Base-by-base conservation (phyloP, 1,284 basidiomycete species). In the Earliella scabrosa region DNA sequence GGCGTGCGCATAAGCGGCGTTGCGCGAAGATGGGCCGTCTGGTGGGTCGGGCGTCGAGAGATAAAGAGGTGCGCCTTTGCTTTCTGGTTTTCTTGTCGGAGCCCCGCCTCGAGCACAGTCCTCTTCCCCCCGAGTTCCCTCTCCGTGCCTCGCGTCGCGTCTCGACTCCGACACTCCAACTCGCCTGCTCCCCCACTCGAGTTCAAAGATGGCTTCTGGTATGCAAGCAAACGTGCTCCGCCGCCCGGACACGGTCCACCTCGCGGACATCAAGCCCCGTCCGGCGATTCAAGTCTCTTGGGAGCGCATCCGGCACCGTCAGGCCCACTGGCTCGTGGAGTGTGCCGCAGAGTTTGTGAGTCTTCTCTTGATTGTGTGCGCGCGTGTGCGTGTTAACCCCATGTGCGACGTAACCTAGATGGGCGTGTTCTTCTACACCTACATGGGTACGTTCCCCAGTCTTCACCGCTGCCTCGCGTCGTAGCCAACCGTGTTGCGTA, bases 321-420 rank as follows among this genome's bases (percentile, higher is more conserved):
- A 76, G 43, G 69, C 78, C 2, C 83, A 84, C 59, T 79, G 81
- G 78, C 56, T 80, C 1, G 73, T 81, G 18, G 82, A 88, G 67
- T 77, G 82, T 63, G 73, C 83, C 23, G 85, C 83, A 24, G 86
- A 88, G 70, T 73, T 76, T 52, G 86, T 86, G 66, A 67, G 73
- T 65, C 41, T n/a, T 20, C 20, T 9, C 3, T 16, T 38, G 5
- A 8, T 14, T 20, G 6, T 16, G 9, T 29, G 29, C 2, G 16
- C 21, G 8, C 29, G 18, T 20, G 11, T 2, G 16, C 21, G 8
- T 27, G 18, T 20, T 13, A 41, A 44, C 27, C 36, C 74, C 73
- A 50, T 73, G 36, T 71, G 72, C 32, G 72, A 73, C 54, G 74
- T 57, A 71, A 70, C 45, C 46, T 16, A 71, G 68, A 59, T 68